Percentiles rank a stretch among this genome's conserved stretches.
phyloP scores from a whole-genome alignment of 2,329 filamentous ascomycete genomes.

The Colletotrichum siamense region DNA sequence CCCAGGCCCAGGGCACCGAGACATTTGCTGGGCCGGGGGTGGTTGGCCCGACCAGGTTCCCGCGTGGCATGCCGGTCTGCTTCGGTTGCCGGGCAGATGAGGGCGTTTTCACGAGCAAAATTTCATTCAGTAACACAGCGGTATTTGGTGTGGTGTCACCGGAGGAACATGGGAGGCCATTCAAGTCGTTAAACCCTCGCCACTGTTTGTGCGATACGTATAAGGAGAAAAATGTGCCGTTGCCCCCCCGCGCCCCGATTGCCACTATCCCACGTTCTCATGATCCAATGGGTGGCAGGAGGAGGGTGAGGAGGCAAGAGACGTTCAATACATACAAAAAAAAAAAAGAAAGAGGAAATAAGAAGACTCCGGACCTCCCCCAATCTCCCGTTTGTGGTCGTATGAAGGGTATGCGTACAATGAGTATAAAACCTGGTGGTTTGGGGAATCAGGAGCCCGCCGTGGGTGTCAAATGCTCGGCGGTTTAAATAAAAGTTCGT shows the following conservation, averaged over 20 bases:
- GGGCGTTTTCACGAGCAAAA: background rate
- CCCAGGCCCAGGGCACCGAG: background rate
- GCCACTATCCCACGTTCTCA: background rate
- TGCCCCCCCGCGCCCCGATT: background rate
- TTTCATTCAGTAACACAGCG: background rate
- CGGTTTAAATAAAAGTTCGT: background rate
- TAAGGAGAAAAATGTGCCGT: background rate
- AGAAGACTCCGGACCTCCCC: background rate
- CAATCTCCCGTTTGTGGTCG: background rate
- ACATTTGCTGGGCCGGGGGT: background rate
- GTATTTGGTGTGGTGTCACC: background rate
- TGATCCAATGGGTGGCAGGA: background rate
- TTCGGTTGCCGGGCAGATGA: background rate
- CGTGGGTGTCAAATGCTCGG: background rate
- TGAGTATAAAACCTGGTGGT: background rate
- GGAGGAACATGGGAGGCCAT: background rate
- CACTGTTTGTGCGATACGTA: slow-evolving; percentile 8
- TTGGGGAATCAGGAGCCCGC: slow-evolving; percentile 15
- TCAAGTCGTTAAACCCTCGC: background rate
- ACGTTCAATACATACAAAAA: slow-evolving; percentile 15
- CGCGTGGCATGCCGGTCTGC: background rate
- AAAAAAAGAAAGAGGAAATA: background rate
- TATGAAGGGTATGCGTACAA: slow-evolving; percentile 16
- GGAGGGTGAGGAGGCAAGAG: background rate
- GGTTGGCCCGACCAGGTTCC: background rate